Conservation (phyloP, 805 yeast species). For the Priceomyces medius region DNA sequence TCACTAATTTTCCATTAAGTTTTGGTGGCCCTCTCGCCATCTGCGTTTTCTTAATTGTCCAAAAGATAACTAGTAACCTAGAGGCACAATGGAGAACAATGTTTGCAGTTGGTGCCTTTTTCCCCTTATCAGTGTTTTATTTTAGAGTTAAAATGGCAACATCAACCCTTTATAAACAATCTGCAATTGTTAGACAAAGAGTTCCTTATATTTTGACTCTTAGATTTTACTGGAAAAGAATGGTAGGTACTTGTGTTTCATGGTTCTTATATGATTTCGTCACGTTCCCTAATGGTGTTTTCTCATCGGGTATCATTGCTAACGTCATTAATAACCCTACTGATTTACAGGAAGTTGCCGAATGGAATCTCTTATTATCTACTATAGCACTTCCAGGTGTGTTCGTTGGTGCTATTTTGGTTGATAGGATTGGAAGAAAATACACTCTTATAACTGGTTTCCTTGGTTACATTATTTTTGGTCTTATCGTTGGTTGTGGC, state of each 20-base stretch:
- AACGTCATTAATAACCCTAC: slow-evolving; percentile 38
- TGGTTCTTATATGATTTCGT: slow-evolving; percentile 85
- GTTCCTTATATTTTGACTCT: slow-evolving; percentile 57
- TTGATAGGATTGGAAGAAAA: slow-evolving; percentile 68
- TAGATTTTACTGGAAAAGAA: slow-evolving; percentile 65
- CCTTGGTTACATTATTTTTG: slow-evolving; percentile 66
- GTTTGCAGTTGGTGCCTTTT: slow-evolving; percentile 61
- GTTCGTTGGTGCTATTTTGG: slow-evolving; percentile 62
- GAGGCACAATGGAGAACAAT: slow-evolving; percentile 67
- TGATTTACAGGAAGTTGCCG: slow-evolving; percentile 58
- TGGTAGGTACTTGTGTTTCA: slow-evolving; percentile 68
- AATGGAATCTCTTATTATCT: slow-evolving; percentile 70
- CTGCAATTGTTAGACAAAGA: slow-evolving; percentile 53
- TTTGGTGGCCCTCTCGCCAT: slow-evolving; percentile 80
- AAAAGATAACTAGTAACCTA: slow-evolving; percentile 51
- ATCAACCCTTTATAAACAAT: slow-evolving; percentile 59
- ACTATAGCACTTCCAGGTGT: slow-evolving; percentile 73
- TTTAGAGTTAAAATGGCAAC: slow-evolving; percentile 71
- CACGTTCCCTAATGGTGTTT: slow-evolving; percentile 76
- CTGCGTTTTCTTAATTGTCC: slow-evolving; percentile 64
- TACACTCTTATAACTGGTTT: slow-evolving; percentile 72
- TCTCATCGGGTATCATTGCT: slow-evolving; percentile 57
- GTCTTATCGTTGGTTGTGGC: slow-evolving; percentile 67
- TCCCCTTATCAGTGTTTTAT: slow-evolving; percentile 72
- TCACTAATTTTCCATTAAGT: slow-evolving; percentile 70